Evolutionary conservation across 371 early-diverging fungal species (phyloP).

Genomic region (Mortierella sp.): DNA sequence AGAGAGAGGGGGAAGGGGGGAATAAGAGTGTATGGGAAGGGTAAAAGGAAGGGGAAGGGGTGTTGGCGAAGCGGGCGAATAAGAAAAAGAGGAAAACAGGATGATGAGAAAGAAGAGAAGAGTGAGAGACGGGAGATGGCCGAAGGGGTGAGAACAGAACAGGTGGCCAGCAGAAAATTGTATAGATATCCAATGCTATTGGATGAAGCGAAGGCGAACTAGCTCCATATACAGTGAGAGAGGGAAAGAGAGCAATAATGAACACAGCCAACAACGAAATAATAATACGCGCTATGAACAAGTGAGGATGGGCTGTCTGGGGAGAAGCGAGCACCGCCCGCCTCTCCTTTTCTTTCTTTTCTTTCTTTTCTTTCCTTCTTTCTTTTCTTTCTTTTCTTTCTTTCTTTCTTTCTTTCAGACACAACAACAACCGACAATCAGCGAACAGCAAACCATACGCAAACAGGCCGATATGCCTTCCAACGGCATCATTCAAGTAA

Average conservation of each 20-base stretch:
- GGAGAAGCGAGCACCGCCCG: background rate
- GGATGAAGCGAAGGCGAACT: background rate
- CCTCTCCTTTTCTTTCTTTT: background rate
- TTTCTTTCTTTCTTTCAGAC: slow-evolving; percentile 1
- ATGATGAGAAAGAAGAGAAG: background rate
- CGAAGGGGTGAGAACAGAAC: background rate
- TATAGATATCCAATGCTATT: background rate
- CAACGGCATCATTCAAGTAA: too few species aligned
- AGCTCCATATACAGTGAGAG: background rate
- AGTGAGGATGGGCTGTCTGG: background rate
- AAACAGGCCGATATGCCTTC: too few species aligned
- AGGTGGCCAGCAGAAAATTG: background rate
- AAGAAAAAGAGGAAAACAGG: background rate
- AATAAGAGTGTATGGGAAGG: background rate
- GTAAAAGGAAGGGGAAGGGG: background rate
- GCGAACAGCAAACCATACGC: too few species aligned
- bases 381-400: background rate
- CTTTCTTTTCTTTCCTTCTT: background rate
- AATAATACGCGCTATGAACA: too few species aligned
- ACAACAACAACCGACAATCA: too few species aligned
- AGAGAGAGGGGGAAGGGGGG: background rate
- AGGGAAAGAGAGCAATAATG: background rate
- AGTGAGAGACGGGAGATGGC: background rate
- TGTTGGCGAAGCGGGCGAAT: too few species aligned
- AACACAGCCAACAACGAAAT: too few species aligned